Evolutionary conservation across 2,329 filamentous ascomycete species (phyloP).

Genomic region (Pseudocercospora pini-densiflorae): DNA sequence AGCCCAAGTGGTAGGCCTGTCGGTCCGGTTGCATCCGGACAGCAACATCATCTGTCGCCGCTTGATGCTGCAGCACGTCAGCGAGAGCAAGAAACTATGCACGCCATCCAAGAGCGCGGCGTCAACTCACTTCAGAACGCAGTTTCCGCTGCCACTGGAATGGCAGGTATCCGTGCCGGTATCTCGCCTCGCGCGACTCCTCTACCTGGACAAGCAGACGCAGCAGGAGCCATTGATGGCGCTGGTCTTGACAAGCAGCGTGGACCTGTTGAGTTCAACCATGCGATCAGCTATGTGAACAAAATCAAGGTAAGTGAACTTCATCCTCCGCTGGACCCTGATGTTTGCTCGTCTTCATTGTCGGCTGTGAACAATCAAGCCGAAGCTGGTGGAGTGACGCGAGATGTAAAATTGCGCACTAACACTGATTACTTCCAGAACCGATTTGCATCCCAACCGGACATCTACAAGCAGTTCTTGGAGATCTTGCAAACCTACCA

Average conservation of each 20-base stretch:
- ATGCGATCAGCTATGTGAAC: conserved; percentile 99
- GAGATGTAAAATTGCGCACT: background rate
- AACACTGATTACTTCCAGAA: conserved; percentile 62
- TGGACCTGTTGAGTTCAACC: conserved; percentile 97
- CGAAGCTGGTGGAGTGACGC: background rate
- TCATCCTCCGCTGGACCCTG: background rate
- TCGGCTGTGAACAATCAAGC: background rate
- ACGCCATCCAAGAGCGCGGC: conserved; percentile 68
- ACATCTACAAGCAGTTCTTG: conserved; percentile 99
- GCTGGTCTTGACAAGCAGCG: conserved; percentile 71
- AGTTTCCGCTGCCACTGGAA: conserved; percentile 61
- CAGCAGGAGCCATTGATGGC: conserved; percentile 49
- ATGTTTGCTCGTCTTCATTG: conserved; percentile 6
- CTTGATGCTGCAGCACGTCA: conserved; percentile 35
- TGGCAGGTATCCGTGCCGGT: conserved; percentile 52
- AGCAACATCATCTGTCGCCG: conserved; percentile 34
- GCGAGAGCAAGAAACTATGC: conserved; percentile 43
- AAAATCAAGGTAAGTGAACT: conserved; percentile 87
- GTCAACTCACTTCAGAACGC: conserved; percentile 70
- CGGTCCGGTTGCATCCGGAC: conserved; percentile 44
- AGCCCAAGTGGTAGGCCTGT: conserved; percentile 51
- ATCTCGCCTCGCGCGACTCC: conserved; percentile 56
- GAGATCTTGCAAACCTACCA: conserved; percentile 99
- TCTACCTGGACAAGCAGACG: conserved; percentile 63
- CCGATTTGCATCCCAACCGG: conserved; percentile 92